These are phyloP conservation scores for Hanseniaspora taiwanica DNA, from an alignment of 805 yeast genomes.

Conservation along the genomic window DNA sequence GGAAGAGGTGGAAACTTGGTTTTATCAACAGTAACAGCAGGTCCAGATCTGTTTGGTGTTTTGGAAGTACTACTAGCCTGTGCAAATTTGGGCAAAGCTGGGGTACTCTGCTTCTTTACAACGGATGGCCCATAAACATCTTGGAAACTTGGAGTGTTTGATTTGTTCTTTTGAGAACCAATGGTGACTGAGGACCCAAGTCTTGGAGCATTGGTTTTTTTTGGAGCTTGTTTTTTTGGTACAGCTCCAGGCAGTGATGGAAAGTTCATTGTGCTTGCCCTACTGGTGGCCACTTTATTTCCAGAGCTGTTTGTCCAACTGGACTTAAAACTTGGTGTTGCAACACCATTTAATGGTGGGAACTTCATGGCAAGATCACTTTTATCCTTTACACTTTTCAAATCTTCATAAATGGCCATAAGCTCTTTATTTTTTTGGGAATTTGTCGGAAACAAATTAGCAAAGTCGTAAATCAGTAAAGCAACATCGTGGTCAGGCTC, in stretches of 20 bases:
- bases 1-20: constrained; percentile 38
- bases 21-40: constrained; percentile 12
- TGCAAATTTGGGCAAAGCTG: no score
- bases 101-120: constrained; percentile 5
- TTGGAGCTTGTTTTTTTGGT: constrained; percentile 7
- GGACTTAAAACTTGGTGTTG: constrained; percentile 10
- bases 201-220: constrained; percentile 4
- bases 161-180: neutral
- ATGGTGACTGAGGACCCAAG: neutral
- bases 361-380: constrained; percentile 9
- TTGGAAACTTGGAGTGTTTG: neutral
- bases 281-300: constrained; percentile 8
- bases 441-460: constrained; percentile 39
- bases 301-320: constrained; percentile 18
- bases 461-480: constrained; percentile 45
- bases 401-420: constrained; percentile 16
- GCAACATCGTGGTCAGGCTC: constrained; percentile 23
- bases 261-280: constrained; percentile 13
- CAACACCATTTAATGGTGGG: constrained; percentile 12
- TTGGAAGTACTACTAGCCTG: no score
- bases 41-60: constrained; percentile 13
- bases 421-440: constrained; percentile 32
- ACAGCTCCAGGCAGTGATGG: constrained; percentile 20
- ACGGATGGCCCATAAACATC: neutral
- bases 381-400: constrained; percentile 14